A percentile compares a stretch with the other conserved stretches of the same genome.
These are phyloP conservation scores for Macrolepiota dolichaula DNA, from an alignment of 768 basidiomycete species.

Conservation along the genomic window DNA sequence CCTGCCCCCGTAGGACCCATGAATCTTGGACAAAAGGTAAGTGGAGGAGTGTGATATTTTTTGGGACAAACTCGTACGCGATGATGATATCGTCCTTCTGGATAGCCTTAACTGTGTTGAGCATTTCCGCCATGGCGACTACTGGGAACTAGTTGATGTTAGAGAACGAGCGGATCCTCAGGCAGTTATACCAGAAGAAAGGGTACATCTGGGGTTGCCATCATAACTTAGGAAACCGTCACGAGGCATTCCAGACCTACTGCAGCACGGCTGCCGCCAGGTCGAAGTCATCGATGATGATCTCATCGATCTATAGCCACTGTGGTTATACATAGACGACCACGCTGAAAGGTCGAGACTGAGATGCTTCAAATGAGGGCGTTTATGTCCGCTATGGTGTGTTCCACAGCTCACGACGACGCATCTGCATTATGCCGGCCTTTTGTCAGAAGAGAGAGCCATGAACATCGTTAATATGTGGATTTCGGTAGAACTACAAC, in stretches of 20 bases:
- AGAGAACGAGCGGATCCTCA: not conserved
- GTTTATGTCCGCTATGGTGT: too few species aligned
- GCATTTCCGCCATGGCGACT: not conserved
- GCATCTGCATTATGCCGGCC: too few species aligned
- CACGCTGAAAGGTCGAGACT: not conserved
- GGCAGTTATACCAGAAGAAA: not conserved
- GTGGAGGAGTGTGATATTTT: not conserved
- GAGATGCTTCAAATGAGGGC: not conserved
- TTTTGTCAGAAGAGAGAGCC: too few species aligned
- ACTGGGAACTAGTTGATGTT: not conserved
- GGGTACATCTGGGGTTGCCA: not conserved
- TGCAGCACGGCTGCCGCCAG: not conserved
- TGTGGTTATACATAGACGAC: not conserved
- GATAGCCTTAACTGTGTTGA: conserved; percentile 4
- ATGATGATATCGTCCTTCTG: conserved; percentile 19
- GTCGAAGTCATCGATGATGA: not conserved
- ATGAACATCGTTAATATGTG: too few species aligned
- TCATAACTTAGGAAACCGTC: not conserved
- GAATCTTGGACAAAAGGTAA: conserved; percentile 14
- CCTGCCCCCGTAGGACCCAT: conserved; percentile 27
- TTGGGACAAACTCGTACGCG: conserved; percentile 14
- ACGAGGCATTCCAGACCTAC: not conserved
- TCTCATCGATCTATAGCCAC: not conserved
- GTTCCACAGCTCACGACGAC: too few species aligned
- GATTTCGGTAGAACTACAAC: too few species aligned